Conservation (phyloP, 495 filamentous ascomycete species). For the Aspergillus cavernicola region DNA sequence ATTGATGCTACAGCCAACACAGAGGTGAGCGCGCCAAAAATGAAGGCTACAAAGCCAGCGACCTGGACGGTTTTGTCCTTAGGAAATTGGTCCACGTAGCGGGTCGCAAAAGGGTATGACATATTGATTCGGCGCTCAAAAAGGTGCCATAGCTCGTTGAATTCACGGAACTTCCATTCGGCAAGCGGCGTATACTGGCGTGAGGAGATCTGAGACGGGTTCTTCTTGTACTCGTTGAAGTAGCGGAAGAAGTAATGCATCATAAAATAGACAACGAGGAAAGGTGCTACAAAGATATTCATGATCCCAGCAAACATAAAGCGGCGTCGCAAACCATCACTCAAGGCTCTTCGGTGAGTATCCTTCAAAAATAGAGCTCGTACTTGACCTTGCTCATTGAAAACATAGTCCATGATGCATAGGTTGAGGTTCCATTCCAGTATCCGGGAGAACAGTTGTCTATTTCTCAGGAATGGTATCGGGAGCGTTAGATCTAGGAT, state of each 20-base stretch:
- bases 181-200: conserved; percentile 90
- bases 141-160: conserved; percentile 92
- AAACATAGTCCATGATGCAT: conserved; percentile 89
- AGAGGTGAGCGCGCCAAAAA: conserved; percentile 78
- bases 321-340: conserved; percentile 67
- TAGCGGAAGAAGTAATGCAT: conserved; percentile 89
- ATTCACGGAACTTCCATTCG: conserved; percentile 97
- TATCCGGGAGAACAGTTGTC: conserved; percentile 75
- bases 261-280: conserved; percentile 76
- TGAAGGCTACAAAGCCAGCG: conserved; percentile 78
- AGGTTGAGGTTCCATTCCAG: conserved; percentile 86
- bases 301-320: conserved; percentile 80
- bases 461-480: conserved; percentile 74
- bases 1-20: conserved; percentile 77
- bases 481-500: conserved; percentile 82
- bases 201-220: conserved; percentile 76
- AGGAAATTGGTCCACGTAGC: conserved; percentile 93
- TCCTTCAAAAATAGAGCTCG: conserved; percentile 79
- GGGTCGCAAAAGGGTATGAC: conserved; percentile 89
- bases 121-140: conserved; percentile 87
- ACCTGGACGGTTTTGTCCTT: conserved; percentile 87
- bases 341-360: conserved; percentile 71
- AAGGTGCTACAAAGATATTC: conserved; percentile 80
- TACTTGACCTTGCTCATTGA: conserved; percentile 81
- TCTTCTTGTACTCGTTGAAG: conserved; percentile 92